A percentile compares a stretch with the other conserved stretches of the same genome.
Conservation (phyloP, 75 land plant species). For the Cupressus sempervirens region DNA sequence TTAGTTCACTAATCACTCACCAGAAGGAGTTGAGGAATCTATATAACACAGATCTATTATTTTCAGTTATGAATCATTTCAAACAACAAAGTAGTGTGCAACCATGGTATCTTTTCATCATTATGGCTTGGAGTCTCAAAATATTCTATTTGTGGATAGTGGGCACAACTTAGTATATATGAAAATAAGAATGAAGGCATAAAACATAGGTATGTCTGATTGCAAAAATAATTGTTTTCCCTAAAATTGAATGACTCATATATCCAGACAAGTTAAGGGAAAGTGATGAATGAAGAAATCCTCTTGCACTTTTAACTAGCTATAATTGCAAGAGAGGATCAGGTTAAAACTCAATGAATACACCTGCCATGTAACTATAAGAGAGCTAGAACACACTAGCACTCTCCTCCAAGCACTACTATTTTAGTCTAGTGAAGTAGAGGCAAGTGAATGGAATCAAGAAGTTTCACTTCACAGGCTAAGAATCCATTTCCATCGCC, state of each 20-base stretch:
- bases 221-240: neutral
- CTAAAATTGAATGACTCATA: neutral
- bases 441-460: neutral
- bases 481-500: neutral
- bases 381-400: neutral
- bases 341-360: neutral
- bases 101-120: neutral
- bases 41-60: neutral
- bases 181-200: neutral
- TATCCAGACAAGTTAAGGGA: neutral
- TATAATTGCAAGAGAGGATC: neutral
- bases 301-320: neutral
- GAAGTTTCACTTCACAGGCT: neutral
- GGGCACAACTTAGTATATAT: neutral
- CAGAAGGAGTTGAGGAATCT: neutral
- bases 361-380: neutral
- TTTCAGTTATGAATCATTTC: neutral
- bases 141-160: too few species aligned
- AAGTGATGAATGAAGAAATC: neutral
- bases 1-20: neutral
- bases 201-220: neutral
- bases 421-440: neutral
- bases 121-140: neutral
- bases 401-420: neutral
- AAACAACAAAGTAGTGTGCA: neutral